Percentiles rank a stretch among this genome's conserved stretches.
phyloP scores from a whole-genome alignment of 2,329 filamentous ascomycete species.

The Simplicillium sp. region DNA sequence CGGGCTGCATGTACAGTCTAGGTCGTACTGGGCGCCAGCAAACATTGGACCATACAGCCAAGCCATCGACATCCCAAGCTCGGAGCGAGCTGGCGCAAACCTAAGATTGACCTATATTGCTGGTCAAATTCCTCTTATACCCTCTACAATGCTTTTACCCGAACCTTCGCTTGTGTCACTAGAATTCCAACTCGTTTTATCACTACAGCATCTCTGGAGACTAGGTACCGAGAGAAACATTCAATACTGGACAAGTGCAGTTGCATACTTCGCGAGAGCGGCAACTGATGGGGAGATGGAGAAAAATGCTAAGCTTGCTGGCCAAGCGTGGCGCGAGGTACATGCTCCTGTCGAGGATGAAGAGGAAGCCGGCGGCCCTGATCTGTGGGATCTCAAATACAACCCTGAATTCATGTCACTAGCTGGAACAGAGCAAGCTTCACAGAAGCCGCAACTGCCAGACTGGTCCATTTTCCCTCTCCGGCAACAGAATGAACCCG shows the following conservation, averaged over 20 bases:
- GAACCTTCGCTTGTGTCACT: constrained; percentile 27
- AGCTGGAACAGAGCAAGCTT: constrained; percentile 14
- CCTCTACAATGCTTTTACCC: constrained; percentile 63
- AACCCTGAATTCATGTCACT: constrained; percentile 39
- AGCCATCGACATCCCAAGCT: constrained; percentile 49
- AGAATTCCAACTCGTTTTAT: constrained; percentile 53
- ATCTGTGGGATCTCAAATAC: constrained; percentile 61
- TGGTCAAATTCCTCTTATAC: constrained; percentile 84
- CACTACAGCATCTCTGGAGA: constrained; percentile 83
- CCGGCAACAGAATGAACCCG: constrained; percentile 23
- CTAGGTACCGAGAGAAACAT: constrained; percentile 66
- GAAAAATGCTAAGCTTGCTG: constrained; percentile 30
- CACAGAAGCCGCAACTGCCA: constrained; percentile 29
- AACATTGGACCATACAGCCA: constrained; percentile 98
- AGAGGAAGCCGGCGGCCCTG: constrained; percentile 40
- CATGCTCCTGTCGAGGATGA: constrained; percentile 37
- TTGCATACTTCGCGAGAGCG: constrained; percentile 58
- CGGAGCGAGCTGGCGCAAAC: constrained; percentile 8
- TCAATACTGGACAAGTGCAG: constrained; percentile 63
- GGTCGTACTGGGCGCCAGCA: constrained; percentile 94
- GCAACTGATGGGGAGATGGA: constrained; percentile 16
- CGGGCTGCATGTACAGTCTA: constrained; percentile 79
- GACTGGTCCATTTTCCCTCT: constrained; percentile 37
- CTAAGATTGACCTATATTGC: constrained; percentile 55
- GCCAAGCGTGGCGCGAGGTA: constrained; percentile 36